Conservation (phyloP, 2,329 filamentous ascomycete species). For the Fusarium poae region DNA sequence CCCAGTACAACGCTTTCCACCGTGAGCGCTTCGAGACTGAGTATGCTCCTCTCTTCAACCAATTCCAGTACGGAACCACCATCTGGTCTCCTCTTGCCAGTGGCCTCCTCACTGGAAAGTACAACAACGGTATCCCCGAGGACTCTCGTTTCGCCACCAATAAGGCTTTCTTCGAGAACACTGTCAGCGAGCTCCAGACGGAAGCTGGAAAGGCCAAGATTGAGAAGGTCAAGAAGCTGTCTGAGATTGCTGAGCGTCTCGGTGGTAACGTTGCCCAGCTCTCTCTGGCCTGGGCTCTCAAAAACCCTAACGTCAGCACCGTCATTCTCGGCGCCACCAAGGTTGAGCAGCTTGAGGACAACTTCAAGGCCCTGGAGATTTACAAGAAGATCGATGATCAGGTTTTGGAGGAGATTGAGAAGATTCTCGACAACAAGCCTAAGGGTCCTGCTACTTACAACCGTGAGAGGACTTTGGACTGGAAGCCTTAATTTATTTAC, state of each 20-base stretch:
- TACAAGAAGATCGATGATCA: conserved; percentile 41
- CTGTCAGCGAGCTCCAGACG: conserved; percentile 23
- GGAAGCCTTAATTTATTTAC: neutral
- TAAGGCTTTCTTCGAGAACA: conserved; percentile 42
- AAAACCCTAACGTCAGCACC: conserved; percentile 50
- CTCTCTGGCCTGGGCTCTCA: conserved; percentile 45
- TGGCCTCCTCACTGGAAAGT: conserved; percentile 74
- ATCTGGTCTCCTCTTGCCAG: conserved; percentile 68
- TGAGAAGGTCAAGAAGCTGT: conserved; percentile 47
- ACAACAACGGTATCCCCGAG: conserved; percentile 69
- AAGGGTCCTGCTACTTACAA: conserved; percentile 24
- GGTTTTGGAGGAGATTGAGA: conserved; percentile 45
- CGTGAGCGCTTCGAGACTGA: conserved; percentile 74
- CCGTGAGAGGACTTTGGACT: conserved; percentile 35
- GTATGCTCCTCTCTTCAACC: conserved; percentile 70
- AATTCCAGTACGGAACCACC: conserved; percentile 70
- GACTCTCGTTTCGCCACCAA: conserved; percentile 66
- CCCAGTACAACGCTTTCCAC: conserved; percentile 73
- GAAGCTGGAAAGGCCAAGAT: conserved; percentile 47
- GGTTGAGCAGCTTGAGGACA: conserved; percentile 46
- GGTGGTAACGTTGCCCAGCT: conserved; percentile 45
- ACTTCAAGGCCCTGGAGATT: conserved; percentile 43
- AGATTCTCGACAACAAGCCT: conserved; percentile 44
- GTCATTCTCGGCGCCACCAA: conserved; percentile 50
- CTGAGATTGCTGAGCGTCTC: conserved; percentile 44